Percentiles rank a stretch among this genome's conserved stretches.
phyloP scores from a whole-genome alignment of 2,329 filamentous ascomycete genomes.

The Pestalotiopsis sp. region DNA sequence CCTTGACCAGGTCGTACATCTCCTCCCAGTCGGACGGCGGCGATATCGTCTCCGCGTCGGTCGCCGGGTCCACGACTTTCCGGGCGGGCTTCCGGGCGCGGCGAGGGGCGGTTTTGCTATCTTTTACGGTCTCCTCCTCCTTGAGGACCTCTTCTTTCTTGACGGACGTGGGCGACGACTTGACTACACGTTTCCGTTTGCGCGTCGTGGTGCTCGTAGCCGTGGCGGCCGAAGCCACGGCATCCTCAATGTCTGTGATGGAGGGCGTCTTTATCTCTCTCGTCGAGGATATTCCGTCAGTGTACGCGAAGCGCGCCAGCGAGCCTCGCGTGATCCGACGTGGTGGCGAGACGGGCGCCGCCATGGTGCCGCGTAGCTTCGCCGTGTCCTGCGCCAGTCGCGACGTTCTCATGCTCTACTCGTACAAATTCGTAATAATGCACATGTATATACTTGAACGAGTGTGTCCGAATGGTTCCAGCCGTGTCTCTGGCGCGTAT shows the following conservation, averaged over 20 bases:
- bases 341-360: conserved; percentile 24
- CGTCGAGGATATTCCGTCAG: conserved; percentile 14
- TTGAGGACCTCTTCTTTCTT: conserved; percentile 21
- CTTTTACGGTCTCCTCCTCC: conserved; percentile 11
- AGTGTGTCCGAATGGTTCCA: background rate
- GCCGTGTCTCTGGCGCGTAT: background rate
- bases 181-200: conserved; percentile 30
- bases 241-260: conserved; percentile 33
- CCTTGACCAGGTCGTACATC: conserved; percentile 75
- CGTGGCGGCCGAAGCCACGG: conserved; percentile 17
- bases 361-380: conserved; percentile 22
- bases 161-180: background rate
- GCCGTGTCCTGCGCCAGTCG: conserved; percentile 14
- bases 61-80: conserved; percentile 24
- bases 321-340: conserved; percentile 34
- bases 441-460: background rate
- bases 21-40: conserved; percentile 61
- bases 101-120: conserved; percentile 10
- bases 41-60: conserved; percentile 19
- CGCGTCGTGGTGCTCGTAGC: conserved; percentile 18
- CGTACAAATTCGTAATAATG: background rate
- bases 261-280: conserved; percentile 17
- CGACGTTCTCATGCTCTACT: conserved; percentile 17
- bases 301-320: conserved; percentile 33
- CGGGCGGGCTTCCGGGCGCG: conserved; percentile 31